Evolutionary conservation across 108 stramenopile species (phyloP), one percentile per base, ranked within the genome.

Genomic region (Conticribra weissflogii): DNA sequence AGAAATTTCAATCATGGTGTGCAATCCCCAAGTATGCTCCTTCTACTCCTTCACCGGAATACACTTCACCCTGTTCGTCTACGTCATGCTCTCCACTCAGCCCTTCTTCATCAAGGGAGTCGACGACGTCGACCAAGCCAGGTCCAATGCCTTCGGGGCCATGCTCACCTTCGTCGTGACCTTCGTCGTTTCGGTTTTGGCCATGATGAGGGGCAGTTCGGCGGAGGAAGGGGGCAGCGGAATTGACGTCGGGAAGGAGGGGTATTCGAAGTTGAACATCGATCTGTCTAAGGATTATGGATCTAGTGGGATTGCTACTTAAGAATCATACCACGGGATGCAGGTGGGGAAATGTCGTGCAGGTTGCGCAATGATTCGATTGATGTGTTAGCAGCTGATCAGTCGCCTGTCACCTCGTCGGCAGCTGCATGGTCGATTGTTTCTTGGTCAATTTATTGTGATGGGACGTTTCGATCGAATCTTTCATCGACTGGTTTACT

Each of bases 11-110:
- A 76, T 54, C 44, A 76, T 63, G 54, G 52, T 73, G 63, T 63
- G 62, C 61, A 68, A 50, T 65, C 67, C 75, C 44, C 5, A 18
- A 57, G 65, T 64, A 69, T 72, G 70, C 66, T 56, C 54, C 28
- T 72, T 79, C 66, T 79, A 79, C 60, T 79, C 78, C 60, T 52
- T 61, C 60, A 79, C 78, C 8, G 78, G 78, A 30, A 56, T 57
- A 32, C 27, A 67, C 51, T 79, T 79, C 66, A 67, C 72, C 63
- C 41, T 63, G 45, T 81, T 72, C 53, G 80, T 81, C 16, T 71
- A 72, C 50, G 65, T 66, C 66, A 66, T 79, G 66, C 59, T 79
- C 2, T 33, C 72, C 3, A 59, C 72, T n/a, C 78, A 79, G 68
- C 78, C 78, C 25, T 76, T 76, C 47, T 71, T 72, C 28, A 66